Base-by-base conservation (phyloP, 164 flowering plant genomes). In the Chimonanthus salicifolius region DNA sequence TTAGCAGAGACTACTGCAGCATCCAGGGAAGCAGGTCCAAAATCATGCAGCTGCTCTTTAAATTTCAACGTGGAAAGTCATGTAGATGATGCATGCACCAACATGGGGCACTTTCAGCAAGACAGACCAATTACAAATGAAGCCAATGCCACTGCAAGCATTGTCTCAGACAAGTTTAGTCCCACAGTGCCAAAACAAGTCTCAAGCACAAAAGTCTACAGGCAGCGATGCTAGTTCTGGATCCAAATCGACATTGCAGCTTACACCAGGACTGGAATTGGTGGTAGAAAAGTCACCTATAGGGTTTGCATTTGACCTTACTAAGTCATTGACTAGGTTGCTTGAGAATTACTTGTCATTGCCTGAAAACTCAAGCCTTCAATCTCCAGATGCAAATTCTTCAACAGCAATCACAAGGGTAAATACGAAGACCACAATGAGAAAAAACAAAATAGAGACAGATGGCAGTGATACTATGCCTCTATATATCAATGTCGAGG, bases 11-110 rank as follows among this genome's bases (percentile, higher is more conserved):
- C 58, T 11, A 8, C 18, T 20, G 33, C 33, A 33, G 33, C 49
- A 65, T 66, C n/a, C 21, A 43, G 15, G 5, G 74, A 51, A 51
- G 74, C 51, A 21, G 64, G 5, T 4, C n/a, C 58, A 60, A 87
- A 72, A 64, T 82, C 90, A 18, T 82, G 88, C 81, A 89, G 80
- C 71, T 85, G 87, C 69, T 77, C 84, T 47, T 78, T 92, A 72
- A 83, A 88, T 72, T 94, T 90, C 74, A 82, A 88, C 62, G 70
- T 45, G 3, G 87, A 84, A 18, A 74, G 46, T 67, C 82, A 78
- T 73, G 71, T 51, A 15, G 68, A 10, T 64, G 81, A 79, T 5
- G n/a, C 10, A 45, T 60, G 20, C 67, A 71, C n/a, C 49, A 6
- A 49, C 15, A 69, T 4, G 45, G 4, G 62, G 63, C 43, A 67